phyloP scores from a whole-genome alignment of 352 stramenopile genomes.

The Globisporangium sylvaticum region DNA sequence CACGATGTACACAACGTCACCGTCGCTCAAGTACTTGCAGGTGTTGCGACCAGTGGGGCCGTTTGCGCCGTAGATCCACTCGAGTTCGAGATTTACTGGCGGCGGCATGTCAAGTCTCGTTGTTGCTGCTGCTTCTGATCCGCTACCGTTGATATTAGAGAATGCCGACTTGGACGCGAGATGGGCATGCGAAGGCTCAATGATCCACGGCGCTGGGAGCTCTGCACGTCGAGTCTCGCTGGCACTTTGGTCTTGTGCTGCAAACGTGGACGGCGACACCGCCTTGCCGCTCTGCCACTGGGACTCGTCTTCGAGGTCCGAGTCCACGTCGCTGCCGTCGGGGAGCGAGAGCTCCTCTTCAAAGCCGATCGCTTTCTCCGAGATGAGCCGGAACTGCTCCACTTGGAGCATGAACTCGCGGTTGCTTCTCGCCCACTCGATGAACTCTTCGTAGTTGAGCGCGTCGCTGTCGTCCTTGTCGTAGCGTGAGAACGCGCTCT shows the following conservation, averaged over 20 bases:
- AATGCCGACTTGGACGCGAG: slow-evolving; percentile 3
- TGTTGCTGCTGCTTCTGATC: neutral
- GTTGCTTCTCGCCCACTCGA: slow-evolving; percentile 79
- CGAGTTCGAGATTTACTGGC: slow-evolving; percentile 57
- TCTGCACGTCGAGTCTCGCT: slow-evolving; percentile 13
- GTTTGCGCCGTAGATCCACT: slow-evolving; percentile 76
- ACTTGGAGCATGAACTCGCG: slow-evolving; percentile 85
- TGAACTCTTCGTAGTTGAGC: slow-evolving; percentile 76
- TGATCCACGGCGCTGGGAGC: slow-evolving; percentile 39
- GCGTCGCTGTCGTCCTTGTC: slow-evolving; percentile 38
- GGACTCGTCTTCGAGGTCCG: slow-evolving; percentile 58
- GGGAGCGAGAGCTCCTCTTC: slow-evolving; percentile 61
- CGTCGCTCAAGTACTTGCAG: slow-evolving; percentile 40
- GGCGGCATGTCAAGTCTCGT: slow-evolving; percentile 34
- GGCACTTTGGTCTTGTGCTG: neutral
- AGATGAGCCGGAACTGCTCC: slow-evolving; percentile 70
- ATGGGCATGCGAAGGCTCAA: slow-evolving; percentile 29
- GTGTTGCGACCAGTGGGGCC: slow-evolving; percentile 42
- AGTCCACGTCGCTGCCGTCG: slow-evolving; percentile 70
- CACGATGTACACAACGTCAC: slow-evolving; percentile 70
- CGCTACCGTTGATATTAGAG: neutral
- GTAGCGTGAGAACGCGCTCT: slow-evolving; percentile 51
- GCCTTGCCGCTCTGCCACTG: slow-evolving; percentile 11
- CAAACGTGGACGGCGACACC: neutral
- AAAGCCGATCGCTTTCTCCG: slow-evolving; percentile 59